A percentile compares a stretch with the other conserved stretches of the same genome.
Conservation (phyloP, 2,329 filamentous ascomycete species). For the Fusarium foetens region DNA sequence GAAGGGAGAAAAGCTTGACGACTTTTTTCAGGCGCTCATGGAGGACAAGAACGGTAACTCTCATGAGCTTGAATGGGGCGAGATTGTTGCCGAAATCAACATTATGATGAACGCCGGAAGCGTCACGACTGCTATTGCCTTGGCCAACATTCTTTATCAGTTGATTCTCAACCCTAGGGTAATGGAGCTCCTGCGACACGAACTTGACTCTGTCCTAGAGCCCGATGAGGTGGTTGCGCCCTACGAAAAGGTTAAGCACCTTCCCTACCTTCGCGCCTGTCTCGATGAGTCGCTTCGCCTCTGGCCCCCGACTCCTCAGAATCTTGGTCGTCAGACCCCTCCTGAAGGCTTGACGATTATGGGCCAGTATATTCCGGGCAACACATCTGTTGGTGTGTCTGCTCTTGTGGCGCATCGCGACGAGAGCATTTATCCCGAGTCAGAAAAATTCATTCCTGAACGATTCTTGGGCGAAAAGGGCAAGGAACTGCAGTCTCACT, state of each 20-base stretch:
- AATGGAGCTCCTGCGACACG: slow-evolving; percentile 53
- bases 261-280: slow-evolving; percentile 63
- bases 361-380: slow-evolving; percentile 48
- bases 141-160: slow-evolving; percentile 63
- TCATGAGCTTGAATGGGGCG: slow-evolving; percentile 61
- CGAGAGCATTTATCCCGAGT: slow-evolving; percentile 51
- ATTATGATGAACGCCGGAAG: slow-evolving; percentile 65
- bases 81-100: slow-evolving; percentile 66
- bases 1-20: slow-evolving; percentile 64
- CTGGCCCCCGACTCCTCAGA: slow-evolving; percentile 43
- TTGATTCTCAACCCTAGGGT: slow-evolving; percentile 58
- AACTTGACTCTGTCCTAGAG: slow-evolving; percentile 57
- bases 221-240: slow-evolving; percentile 55
- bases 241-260: slow-evolving; percentile 61
- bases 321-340: slow-evolving; percentile 41
- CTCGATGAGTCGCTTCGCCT: slow-evolving; percentile 59
- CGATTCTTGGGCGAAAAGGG: slow-evolving; percentile 54
- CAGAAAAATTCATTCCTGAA: slow-evolving; percentile 53
- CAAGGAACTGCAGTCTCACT: slow-evolving; percentile 49
- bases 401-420: slow-evolving; percentile 52
- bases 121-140: slow-evolving; percentile 60
- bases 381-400: slow-evolving; percentile 54
- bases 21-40: slow-evolving; percentile 68
- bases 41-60: slow-evolving; percentile 55
- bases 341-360: slow-evolving; percentile 44